Base-by-base conservation (phyloP, 805 yeast species). In the Wickerhamiella occidentalis region DNA sequence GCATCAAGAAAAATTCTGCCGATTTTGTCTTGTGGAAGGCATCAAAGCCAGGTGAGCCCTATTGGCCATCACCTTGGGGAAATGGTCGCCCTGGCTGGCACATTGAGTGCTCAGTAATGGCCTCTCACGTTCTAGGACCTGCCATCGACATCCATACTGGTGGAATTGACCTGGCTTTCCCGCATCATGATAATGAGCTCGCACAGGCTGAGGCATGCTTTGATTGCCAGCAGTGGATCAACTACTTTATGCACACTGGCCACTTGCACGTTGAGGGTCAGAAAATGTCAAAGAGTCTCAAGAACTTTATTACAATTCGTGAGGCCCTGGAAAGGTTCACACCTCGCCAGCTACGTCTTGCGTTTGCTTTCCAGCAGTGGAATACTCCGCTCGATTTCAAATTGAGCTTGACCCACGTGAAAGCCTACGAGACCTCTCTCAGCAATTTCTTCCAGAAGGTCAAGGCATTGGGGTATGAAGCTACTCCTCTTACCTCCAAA, bases 31-130 rank as follows among this genome's bases (percentile, higher is more conserved):
- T 92, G 30, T 92, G 98, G 98, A 92, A 92, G 64, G 78, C 88
- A 0, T 83, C 95, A 6, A 92, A 92, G 64, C 90, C 95, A 6
- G 98, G 98, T 58, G 98, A 92, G 68, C 98, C 98, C 21, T 76
- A 79, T 44, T 92, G 97, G 97, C 76, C 73, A 5, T 85, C 96
- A 1, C 88, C 90, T 23, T 92, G 97, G 97, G 98, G 98, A 22
- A 72, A 72, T 52, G 98, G 98, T 48, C 81, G 98, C 65, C 98
- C 98, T 12, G 98, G 98, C 3, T 92, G 98, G 98, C 98, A 92
- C 65, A 92, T 92, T 64, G 98, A 92, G 68, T 92, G 98, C 74
- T 87, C 96, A 7, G 98, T 92, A 18, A 92, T 92, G 98, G 97
- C 97, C 1, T 76, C 87, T 47, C 94, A 87, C 57, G 75, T 88